Base-by-base conservation (phyloP, 2,329 filamentous ascomycete species). In the Pezizomycotina sp. region DNA sequence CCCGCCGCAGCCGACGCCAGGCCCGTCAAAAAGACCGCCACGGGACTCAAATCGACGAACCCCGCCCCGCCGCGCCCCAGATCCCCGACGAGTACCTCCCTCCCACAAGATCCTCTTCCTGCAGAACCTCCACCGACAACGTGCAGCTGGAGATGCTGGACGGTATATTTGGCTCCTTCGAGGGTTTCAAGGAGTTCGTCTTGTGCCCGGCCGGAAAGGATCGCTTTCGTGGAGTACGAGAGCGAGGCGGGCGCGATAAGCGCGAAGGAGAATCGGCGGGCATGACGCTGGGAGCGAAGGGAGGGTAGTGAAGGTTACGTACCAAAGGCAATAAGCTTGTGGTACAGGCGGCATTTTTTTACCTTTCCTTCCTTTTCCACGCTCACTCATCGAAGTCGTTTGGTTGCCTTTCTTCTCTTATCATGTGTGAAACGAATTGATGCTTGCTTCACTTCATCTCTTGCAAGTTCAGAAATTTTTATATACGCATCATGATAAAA, bases 21-120 rank as follows among this genome's bases (percentile, higher is more conserved):
- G 54, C 16, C 71, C 77, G 0, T 62, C 69, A 36, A 86, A 86
- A 62, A 66, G 74, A 10, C 66, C 69, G n/a, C 69, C 74, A 50
- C 72, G 73, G 80, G 80, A 21, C 70, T 86, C 61, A 91, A 91
- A 56, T 71, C 79, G 4, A 77, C 76, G 1, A 72, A 71, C 39
- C 67, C 72, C 4, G 65, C 71, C 9, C 41, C 41, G 66, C 72
- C 1, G 65, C 75, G 3, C 67, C 77, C 7, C 76, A 83, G 36
- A 75, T 95, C 12, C 83, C 84, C n/a, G 89, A 95, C 68, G 89
- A 98, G 60, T 95, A 92, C 58, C 70, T 95, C 3, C 86, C 86
- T 3, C 86, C 89, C 22, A 95, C 95, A 69, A 93, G 92, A 63
- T 92, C 83, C 48, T 69, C 98, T 22, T 92, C 95, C 61, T 64